Percentiles rank a stretch among this genome's conserved stretches.
phyloP scores from a whole-genome alignment of 2,329 filamentous ascomycete genomes.

The Furcasterigmium furcatum region DNA sequence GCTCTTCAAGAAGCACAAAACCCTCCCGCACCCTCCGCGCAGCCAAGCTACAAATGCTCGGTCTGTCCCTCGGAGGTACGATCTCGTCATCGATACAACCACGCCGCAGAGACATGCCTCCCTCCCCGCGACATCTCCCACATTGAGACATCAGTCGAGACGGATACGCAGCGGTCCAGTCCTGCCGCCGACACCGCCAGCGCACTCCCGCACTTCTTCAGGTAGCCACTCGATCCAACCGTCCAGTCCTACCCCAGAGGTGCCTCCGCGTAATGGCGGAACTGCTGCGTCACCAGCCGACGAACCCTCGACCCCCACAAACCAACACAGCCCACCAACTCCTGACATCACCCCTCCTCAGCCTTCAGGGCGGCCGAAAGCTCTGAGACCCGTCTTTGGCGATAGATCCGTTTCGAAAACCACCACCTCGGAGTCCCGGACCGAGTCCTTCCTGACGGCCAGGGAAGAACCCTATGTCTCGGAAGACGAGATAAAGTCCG shows the following conservation, averaged over 20 bases:
- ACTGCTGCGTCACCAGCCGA: neutral
- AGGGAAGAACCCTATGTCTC: slow-evolving; percentile 62
- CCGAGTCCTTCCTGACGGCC: slow-evolving; percentile 71
- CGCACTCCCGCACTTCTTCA: slow-evolving; percentile 56
- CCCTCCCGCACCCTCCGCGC: slow-evolving; percentile 30
- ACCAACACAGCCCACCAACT: slow-evolving; percentile 67
- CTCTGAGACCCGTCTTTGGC: slow-evolving; percentile 40
- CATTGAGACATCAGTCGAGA: slow-evolving; percentile 36
- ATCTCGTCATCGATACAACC: slow-evolving; percentile 11
- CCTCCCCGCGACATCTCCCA: slow-evolving; percentile 33
- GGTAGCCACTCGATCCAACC: slow-evolving; percentile 41
- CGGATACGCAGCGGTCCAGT: slow-evolving; percentile 42
- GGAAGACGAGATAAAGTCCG: slow-evolving; percentile 47
- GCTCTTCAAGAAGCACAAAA: slow-evolving; percentile 44
- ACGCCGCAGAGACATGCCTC: slow-evolving; percentile 17
- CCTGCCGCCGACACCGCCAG: slow-evolving; percentile 61
- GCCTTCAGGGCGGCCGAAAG: slow-evolving; percentile 35
- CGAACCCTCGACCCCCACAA: slow-evolving; percentile 57
- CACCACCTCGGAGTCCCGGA: slow-evolving; percentile 56
- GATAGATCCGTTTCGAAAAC: slow-evolving; percentile 50
- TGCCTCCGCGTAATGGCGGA: neutral
- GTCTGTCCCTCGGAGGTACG: slow-evolving; percentile 12
- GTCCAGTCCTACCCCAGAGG: slow-evolving; percentile 34
- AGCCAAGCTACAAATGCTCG: slow-evolving; percentile 10
- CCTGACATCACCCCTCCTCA: slow-evolving; percentile 74